Base-by-base conservation (phyloP, 2,329 filamentous ascomycete genomes). In the Penicillium sp. region DNA sequence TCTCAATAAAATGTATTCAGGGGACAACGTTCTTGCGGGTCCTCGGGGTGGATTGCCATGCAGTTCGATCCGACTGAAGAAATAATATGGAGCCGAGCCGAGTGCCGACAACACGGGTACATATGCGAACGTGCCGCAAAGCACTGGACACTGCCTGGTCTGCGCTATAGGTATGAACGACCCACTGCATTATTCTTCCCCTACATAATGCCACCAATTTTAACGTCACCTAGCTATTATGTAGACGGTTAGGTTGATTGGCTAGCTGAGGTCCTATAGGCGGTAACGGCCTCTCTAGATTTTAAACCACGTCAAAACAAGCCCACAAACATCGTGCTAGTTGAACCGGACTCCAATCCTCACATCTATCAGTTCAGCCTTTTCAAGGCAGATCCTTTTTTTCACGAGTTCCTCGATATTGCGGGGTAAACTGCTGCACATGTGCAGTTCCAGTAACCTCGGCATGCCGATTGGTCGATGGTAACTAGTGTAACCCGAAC, bases 41-140 rank as follows among this genome's bases (percentile, higher is more conserved):
- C 52, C 53, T n/a, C 19, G 19, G 19, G 19, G 54, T 58, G 27
- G 47, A 25, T 29, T 52, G 33, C 37, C 39, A 45, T 46, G 47
- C 49, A 60, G 57, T 33, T 23, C 47, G 45, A 58, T 51, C 57
- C 57, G 60, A 48, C 47, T 58, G 54, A 56, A 50, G 50, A 60
- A 49, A 35, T 37, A 57, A 26, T 52, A 59, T 62, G 53, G 58
- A 50, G 44, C 33, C 49, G 33, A 13, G 29, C 47, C 26, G 19
- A 4, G 4, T 49, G 19, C 45, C 45, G 45, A 19, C 35, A 21
- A 7, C 29, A 26, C 29, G 26, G 45, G 26, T 25, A 8, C 9
- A 8, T 29, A 23, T 37, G 21, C 46, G 46, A 49, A 49, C 31
- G 31, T 49, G 46, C 29, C 37, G 46, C 31, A 37, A 19, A 16